Evolutionary conservation across 2,329 filamentous ascomycete species (phyloP).

Genomic region (Xylariaceae sp.): DNA sequence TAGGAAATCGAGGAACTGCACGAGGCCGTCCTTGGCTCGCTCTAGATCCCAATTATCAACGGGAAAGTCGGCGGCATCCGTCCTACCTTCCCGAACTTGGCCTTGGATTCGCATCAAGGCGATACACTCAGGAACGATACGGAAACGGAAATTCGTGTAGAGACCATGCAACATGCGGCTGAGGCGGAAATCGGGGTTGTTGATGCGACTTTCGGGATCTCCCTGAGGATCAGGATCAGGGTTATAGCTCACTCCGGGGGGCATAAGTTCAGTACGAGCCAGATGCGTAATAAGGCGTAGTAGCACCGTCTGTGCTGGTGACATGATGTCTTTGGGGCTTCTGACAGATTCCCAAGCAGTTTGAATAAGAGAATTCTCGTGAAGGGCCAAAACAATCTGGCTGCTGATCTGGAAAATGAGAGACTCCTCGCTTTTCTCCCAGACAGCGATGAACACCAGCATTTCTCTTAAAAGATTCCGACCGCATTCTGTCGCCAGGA

Average conservation of each 20-base stretch:
- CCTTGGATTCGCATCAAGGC: conserved; percentile 93
- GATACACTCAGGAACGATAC: conserved; percentile 90
- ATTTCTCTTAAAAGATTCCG: conserved; percentile 86
- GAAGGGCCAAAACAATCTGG: conserved; percentile 90
- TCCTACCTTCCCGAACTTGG: conserved; percentile 74
- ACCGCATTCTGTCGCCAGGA: conserved; percentile 85
- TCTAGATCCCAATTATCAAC: conserved; percentile 98
- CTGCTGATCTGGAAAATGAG: conserved; percentile 96
- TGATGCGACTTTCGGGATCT: conserved; percentile 26
- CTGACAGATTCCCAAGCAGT: conserved; percentile 90
- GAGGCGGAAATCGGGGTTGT: conserved; percentile 54
- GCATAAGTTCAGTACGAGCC: conserved; percentile 60
- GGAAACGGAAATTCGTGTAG: conserved; percentile 86
- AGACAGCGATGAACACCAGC: conserved; percentile 93
- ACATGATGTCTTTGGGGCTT: conserved; percentile 94
- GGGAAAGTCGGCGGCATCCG: conserved; percentile 82
- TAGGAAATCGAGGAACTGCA: conserved; percentile 92
- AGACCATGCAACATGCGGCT: conserved; percentile 77
- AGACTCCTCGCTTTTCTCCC: conserved; percentile 91
- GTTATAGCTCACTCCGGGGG: conserved; percentile 35
- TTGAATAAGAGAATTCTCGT: conserved; percentile 84
- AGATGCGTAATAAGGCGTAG: conserved; percentile 89
- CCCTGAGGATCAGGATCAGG: conserved; percentile 24
- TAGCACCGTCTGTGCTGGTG: conserved; percentile 88
- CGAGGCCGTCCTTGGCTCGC: conserved; percentile 88